Conservation (phyloP, 805 yeast genomes). For the Starmerella bacillaris region DNA sequence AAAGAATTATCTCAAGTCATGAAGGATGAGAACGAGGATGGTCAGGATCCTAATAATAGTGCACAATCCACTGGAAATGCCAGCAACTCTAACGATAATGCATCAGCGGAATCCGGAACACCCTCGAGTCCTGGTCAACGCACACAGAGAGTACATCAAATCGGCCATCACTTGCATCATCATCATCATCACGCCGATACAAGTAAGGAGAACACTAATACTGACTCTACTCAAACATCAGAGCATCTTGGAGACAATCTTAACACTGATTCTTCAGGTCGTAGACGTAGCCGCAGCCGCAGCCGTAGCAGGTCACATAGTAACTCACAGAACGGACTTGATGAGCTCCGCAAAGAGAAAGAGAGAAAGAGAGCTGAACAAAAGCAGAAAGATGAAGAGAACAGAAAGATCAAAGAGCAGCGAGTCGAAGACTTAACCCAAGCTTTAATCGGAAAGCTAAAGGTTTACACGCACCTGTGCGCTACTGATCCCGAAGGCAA, state of each 20-base stretch:
- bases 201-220: no score
- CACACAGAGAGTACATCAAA: neutral
- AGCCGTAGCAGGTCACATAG: neutral
- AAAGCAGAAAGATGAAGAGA: slow-evolving; percentile 32
- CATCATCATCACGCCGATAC: neutral
- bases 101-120: neutral
- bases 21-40: slow-evolving; percentile 31
- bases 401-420: slow-evolving; percentile 14
- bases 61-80: neutral
- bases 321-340: neutral
- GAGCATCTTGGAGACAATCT: no score
- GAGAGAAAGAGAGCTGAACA: slow-evolving; percentile 19
- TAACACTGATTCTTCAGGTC: no score
- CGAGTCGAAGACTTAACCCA: slow-evolving; percentile 49
- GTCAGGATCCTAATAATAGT: slow-evolving; percentile 2
- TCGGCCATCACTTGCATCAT: neutral
- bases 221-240: neutral
- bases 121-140: neutral
- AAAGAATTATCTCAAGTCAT: slow-evolving; percentile 53
- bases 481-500: slow-evolving; percentile 38
- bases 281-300: neutral
- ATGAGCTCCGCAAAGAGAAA: slow-evolving; percentile 4
- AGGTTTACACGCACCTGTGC: slow-evolving; percentile 47
- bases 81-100: no score
- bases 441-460: slow-evolving; percentile 50